Evolutionary conservation across 331 rosid species (phyloP), one percentile per base, ranked within the genome.

Genomic region (Rhamnella rubrinervis): DNA sequence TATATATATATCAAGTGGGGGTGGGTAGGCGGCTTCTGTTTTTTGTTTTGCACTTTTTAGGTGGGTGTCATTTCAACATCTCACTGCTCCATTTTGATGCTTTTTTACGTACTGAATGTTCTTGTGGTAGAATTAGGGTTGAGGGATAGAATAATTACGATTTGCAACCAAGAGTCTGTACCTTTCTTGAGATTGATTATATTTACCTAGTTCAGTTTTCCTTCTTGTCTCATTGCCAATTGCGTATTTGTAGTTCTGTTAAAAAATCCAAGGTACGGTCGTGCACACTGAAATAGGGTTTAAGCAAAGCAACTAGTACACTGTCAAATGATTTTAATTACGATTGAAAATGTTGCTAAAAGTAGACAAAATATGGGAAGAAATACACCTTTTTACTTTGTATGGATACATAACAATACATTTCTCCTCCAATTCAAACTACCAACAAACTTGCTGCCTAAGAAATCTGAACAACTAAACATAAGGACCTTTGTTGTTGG

Each of bases 41-140:
- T 8, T 41, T 59, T 25, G 52, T 39, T 40, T 40, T 61, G 18
- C 46, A 46, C 51, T 35, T 15, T 55, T 57, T 53, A 71, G 82
- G 63, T 75, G 81, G 57, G 26, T 35, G 68, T 62, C 25, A 21
- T 51, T 37, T 35, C 68, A 38, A 8, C 57, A 37, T 53, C 74
- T 41, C 2, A 65, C 55, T 78, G 79, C 82, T 82, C 77, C 23
- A 65, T 81, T 89, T 89, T 87, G 88, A 65, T 65, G 74, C 55
- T 41, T 58, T 23, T 55, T 55, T 72, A 6, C 17, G 10, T 55
- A 19, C 37, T 17, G 57, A 19, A 19, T 52, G 25, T 52, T 63
- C 59, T 73, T 74, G 70, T 31, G 38, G 41, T 76, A 71, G 73
- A 64, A 75, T 60, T 70, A 46, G 82, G 77, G 19, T 11, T 51